A percentile compares a stretch with the other conserved stretches of the same genome.
These are phyloP conservation scores for Mortierella polycephala DNA, from an alignment of 371 early-diverging fungal genomes.

Conservation along the genomic window DNA sequence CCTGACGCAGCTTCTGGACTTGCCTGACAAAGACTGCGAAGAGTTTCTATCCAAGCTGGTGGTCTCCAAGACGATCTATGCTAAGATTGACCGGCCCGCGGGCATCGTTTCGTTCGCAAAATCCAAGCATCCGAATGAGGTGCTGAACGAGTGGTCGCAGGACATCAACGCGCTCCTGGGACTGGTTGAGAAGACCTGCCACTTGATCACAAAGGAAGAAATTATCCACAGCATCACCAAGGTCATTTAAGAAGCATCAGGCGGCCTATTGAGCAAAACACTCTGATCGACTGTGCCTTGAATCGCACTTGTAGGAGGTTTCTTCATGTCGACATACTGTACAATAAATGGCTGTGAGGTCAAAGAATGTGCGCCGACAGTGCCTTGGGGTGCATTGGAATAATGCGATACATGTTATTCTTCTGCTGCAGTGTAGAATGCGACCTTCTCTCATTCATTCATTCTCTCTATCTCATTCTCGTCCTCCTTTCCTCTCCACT, in stretches of 20 bases:
- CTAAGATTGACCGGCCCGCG: slow-evolving; percentile 93
- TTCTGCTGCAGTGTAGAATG: too few species aligned
- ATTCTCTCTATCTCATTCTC: too few species aligned
- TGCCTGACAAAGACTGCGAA: slow-evolving; percentile 84
- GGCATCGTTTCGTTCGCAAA: slow-evolving; percentile 90
- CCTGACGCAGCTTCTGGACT: slow-evolving; percentile 81
- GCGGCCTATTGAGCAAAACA: not conserved
- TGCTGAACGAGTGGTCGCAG: slow-evolving; percentile 92
- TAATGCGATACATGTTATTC: too few species aligned
- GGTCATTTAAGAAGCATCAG: slow-evolving; percentile 58
- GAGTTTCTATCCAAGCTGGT: slow-evolving; percentile 92
- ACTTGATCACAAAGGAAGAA: slow-evolving; percentile 97
- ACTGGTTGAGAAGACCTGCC: slow-evolving; percentile 95
- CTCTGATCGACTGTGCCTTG: too few species aligned
- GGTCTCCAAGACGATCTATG: slow-evolving; percentile 93
- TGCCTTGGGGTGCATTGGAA: too few species aligned
- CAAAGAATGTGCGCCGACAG: too few species aligned
- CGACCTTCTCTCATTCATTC: too few species aligned
- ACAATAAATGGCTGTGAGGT: too few species aligned
- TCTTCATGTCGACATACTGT: too few species aligned
- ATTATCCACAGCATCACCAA: slow-evolving; percentile 85
- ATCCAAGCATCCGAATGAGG: slow-evolving; percentile 86
- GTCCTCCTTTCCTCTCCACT: too few species aligned
- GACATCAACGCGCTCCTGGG: slow-evolving; percentile 89
- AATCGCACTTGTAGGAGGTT: too few species aligned